Conservation (phyloP, 129 eudicot species). For the Tagetes patula region DNA sequence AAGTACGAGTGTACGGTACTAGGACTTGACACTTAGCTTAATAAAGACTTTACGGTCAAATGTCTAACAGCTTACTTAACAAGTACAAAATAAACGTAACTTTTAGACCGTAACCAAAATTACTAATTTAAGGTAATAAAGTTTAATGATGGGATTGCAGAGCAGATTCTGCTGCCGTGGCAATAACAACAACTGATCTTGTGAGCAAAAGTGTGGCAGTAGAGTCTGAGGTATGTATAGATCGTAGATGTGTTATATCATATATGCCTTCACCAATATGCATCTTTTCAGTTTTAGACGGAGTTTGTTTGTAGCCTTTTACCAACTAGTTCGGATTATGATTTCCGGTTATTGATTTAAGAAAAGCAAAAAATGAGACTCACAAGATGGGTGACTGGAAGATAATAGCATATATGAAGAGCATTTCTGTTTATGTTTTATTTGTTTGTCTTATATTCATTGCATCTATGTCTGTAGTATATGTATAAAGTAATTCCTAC, state of each 20-base stretch:
- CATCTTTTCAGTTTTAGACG: not conserved
- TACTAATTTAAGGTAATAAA: not conserved
- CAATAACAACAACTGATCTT: conserved; percentile 97
- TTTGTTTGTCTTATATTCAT: not conserved
- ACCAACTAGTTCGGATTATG: not conserved
- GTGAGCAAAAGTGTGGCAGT: conserved; percentile 96
- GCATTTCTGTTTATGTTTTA: not conserved
- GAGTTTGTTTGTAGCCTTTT: not conserved
- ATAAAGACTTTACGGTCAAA: not conserved
- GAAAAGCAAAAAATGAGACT: not conserved
- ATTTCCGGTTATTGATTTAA: not conserved
- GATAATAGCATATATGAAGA: not conserved
- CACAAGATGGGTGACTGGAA: not conserved
- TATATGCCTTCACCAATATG: not conserved
- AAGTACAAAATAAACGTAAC: conserved; percentile 16
- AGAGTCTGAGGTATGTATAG: conserved; percentile 64
- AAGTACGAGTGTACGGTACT: not conserved
- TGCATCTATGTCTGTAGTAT: not conserved
- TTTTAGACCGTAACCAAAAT: not conserved
- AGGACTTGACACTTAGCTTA: conserved; percentile 17
- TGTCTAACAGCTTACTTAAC: not conserved
- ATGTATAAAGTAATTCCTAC: not conserved
- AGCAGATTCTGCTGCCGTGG: conserved; percentile 94
- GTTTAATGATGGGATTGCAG: conserved; percentile 44
- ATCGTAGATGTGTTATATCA: conserved; percentile 7